These are phyloP conservation scores for Rhodomyrtus tomentosa DNA, from an alignment of 345 rosid genomes.

Conservation along the genomic window DNA sequence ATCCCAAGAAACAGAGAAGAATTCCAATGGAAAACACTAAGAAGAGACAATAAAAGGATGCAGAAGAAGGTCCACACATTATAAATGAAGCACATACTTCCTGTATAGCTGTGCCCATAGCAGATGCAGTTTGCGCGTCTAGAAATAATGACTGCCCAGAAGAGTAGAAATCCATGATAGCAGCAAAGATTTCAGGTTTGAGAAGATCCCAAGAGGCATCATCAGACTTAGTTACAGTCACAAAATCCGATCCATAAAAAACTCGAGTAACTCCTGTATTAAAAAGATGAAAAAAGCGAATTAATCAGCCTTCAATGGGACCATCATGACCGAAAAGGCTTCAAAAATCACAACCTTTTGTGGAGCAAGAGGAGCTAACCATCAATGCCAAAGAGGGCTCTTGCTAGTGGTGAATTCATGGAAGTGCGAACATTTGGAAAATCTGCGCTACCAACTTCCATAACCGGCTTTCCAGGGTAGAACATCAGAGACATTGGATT, in stretches of 20 bases:
- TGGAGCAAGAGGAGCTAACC: constrained; percentile 22
- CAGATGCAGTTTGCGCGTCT: constrained; percentile 54
- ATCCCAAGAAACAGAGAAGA: neutral
- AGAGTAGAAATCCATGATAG: constrained; percentile 88
- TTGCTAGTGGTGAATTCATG: constrained; percentile 67
- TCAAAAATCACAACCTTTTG: neutral
- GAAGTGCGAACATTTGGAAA: constrained; percentile 82
- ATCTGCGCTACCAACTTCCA: constrained; percentile 90
- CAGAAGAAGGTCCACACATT: neutral
- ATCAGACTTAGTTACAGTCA: constrained; percentile 84
- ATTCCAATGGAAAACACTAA: neutral
- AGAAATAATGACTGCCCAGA: constrained; percentile 81
- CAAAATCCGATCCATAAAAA: constrained; percentile 86
- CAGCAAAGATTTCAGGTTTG: constrained; percentile 89
- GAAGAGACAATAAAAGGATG: neutral
- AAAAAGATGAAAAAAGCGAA: neutral
- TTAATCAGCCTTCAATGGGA: neutral
- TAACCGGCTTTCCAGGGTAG: constrained; percentile 79
- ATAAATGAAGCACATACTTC: constrained; percentile 31
- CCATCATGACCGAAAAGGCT: neutral
- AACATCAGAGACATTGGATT: constrained; percentile 97
- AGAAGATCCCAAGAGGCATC: constrained; percentile 78
- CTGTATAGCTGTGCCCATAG: constrained; percentile 79
- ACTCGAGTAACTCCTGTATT: constrained; percentile 62
- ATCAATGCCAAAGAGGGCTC: constrained; percentile 63